phyloP scores from a whole-genome alignment of 208 protist species.

The Acanthamoeba culbertsoni region DNA sequence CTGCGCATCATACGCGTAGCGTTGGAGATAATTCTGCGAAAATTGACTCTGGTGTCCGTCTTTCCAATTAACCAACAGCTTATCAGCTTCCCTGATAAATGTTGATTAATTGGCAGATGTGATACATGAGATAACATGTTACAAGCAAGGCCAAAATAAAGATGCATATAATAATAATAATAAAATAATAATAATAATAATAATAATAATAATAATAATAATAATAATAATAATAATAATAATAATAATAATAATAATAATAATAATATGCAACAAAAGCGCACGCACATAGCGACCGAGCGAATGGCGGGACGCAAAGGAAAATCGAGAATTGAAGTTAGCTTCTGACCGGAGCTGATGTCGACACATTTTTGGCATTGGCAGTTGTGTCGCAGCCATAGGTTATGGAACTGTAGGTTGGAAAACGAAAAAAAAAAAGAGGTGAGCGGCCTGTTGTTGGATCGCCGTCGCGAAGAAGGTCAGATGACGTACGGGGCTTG shows the following conservation, averaged over 20 bases:
- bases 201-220: too few species aligned
- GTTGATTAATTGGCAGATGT: background rate
- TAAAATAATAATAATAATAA: too few species aligned
- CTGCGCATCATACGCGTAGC: background rate
- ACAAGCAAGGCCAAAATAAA: too few species aligned
- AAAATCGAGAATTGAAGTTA: slow-evolving; percentile 39
- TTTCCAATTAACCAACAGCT: background rate
- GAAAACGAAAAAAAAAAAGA: background rate
- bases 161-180: too few species aligned
- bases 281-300: background rate
- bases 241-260: too few species aligned
- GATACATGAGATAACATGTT: too few species aligned
- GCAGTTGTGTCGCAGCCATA: slow-evolving; percentile 61
- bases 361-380: slow-evolving; percentile 49
- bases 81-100: background rate
- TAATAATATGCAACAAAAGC: too few species aligned
- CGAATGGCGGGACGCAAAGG: background rate
- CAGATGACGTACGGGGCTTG: background rate
- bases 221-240: too few species aligned
- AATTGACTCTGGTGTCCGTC: background rate
- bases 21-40: background rate
- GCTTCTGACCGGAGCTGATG: slow-evolving; percentile 51
- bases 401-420: background rate
- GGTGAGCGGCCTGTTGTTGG: background rate
- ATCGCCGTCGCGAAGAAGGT: background rate